phyloP scores from a whole-genome alignment of 768 basidiomycete genomes.

The Gymnopilus junonius region DNA sequence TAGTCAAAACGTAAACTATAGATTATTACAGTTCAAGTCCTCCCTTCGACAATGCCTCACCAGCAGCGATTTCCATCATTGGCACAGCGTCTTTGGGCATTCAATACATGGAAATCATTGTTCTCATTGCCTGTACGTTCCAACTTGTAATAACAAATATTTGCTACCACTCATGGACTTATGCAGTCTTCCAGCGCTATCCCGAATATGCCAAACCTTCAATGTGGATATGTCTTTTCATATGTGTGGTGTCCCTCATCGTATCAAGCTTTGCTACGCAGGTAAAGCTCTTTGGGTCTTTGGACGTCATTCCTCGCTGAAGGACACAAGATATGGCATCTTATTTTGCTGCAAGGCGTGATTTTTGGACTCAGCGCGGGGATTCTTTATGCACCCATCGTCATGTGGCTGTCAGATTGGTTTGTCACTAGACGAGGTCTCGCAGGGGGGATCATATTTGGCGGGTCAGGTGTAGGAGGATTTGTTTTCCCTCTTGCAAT shows the following conservation, averaged over 20 bases:
- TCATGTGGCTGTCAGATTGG: slow-evolving; percentile 18
- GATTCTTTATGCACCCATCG: slow-evolving; percentile 12
- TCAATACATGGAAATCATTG: slow-evolving; percentile 5
- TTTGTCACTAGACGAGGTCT: slow-evolving; percentile 11
- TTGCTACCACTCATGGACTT: not conserved
- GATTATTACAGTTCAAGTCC: slow-evolving; percentile 1
- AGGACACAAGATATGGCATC: slow-evolving; percentile 9
- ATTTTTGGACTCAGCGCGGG: slow-evolving; percentile 14
- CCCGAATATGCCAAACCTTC: slow-evolving; percentile 14
- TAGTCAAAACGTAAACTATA: not conserved
- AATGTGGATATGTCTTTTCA: slow-evolving; percentile 11
- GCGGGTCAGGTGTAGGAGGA: slow-evolving; percentile 14
- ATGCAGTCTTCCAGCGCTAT: slow-evolving; percentile 13
- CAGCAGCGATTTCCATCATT: not conserved
- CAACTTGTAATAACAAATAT: not conserved
- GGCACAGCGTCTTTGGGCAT: slow-evolving; percentile 1
- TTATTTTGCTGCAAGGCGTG: slow-evolving; percentile 13
- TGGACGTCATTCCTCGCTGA: not conserved
- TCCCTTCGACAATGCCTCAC: not conserved
- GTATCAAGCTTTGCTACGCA: slow-evolving; percentile 15
- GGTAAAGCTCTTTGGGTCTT: not conserved
- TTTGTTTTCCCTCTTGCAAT: slow-evolving; percentile 11
- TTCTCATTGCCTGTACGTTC: slow-evolving; percentile 1
- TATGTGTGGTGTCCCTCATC: slow-evolving; percentile 4
- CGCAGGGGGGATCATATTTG: slow-evolving; percentile 16